Base-by-base conservation (phyloP, 2,329 filamentous ascomycete genomes). In the Botrytis deweyae region DNA sequence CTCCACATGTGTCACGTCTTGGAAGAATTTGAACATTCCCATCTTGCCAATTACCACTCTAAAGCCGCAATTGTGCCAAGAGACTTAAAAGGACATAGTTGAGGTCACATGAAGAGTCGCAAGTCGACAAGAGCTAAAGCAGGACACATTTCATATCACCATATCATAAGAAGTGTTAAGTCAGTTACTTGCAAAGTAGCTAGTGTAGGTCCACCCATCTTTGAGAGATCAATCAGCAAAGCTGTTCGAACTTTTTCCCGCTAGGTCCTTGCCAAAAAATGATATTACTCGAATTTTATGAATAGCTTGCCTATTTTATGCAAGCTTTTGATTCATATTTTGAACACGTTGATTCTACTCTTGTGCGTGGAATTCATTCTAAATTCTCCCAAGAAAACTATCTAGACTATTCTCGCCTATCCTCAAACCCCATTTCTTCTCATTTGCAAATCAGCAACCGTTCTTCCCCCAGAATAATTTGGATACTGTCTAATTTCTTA, bases 31-130 rank as follows among this genome's bases (percentile, higher is more conserved):
- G 4, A 29, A 55, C 49, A 14, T 55, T 29, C 3, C 5, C 2
- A 55, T 55, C 4, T 55, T 14, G 25, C 8, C 25, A 55, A 16
- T 7, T 55, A 4, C 49, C 29, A 29, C 14, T 16, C 3, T n/a
- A 8, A 29, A 29, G 6, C 12, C 5, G 25, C 49, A 55, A 14
- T 0, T 55, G 12, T 55, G 12, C 12, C 0, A 55, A n/a, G 25
- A 8, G 3, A 14, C 1, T 7, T 16, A 4, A 55, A 55, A 16
- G 5, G 12, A n/a, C 25, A 16, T 55, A 10, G 0, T 0, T 18
- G 25, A 8, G 12, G 25, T 29, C 25, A 55, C n/a, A 16, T 55
- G 14, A 55, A 55, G 14, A 29, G 14, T 29, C 25, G 5, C n/a
- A 29, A 16, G 14, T n/a, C 5, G 0, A 7, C 52, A 55, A 29